Evolutionary conservation across 495 filamentous ascomycete genomes (phyloP), one percentile per base, ranked within the genome.

Genomic region (Penicillium manginii): DNA sequence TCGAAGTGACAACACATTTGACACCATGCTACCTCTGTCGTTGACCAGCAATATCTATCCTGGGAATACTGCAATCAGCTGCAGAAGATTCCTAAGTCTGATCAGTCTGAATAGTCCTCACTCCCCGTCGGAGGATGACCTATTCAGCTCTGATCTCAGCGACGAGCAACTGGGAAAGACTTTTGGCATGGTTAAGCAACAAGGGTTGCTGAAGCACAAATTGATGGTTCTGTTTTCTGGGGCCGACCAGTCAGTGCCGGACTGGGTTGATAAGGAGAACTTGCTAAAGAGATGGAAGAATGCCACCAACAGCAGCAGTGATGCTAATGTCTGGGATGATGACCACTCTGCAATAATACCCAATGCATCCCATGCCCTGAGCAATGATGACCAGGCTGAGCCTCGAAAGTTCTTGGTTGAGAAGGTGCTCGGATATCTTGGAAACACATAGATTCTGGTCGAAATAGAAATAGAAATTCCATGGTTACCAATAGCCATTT

Each of bases 131-230:
- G 89, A 89, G 42, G 93, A 97, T 69, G 93, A 97, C 68, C 87
- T 88, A 61, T 97, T 96, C 73, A 90, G 87, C 50, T 88, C 88
- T n/a, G 90, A 93, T 70, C 71, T 96, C 11, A 65, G 70, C 0
- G 86, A 89, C 52, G 77, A 81, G 39, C 72, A 80, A 58, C 66
- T 92, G 15, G 55, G 49, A 22, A 63, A 65, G 22, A 88, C 81
- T 0, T 96, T 93, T 80, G 90, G 90, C 2, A 73, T 59, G 64
- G 71, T 88, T 32, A 74, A 80, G 45, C 47, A 80, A 55, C 63
- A 72, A 37, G 83, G 78, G 8, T 80, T 86, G 21, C 57, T 92
- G 32, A 77, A 84, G 14, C 51, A 59, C 22, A 73, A 69, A 33
- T 33, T 81, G 29, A 65, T 74, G 62, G 73, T 81, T 51, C 65